Evolutionary conservation across 1,139 yeast species (phyloP).

Genomic region (Debaryomycetaceae sp.): DNA sequence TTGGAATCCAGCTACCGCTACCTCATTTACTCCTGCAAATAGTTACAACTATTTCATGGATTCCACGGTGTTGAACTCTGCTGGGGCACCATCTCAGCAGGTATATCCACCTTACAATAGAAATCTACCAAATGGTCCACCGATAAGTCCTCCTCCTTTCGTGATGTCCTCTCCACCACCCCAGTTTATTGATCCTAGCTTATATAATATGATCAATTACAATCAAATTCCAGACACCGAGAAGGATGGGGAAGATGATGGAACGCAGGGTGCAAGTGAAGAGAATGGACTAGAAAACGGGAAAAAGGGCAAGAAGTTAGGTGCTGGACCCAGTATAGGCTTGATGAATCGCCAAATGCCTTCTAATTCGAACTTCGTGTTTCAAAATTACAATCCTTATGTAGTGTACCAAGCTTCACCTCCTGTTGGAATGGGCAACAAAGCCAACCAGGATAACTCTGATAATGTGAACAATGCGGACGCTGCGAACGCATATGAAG

Average conservation of each 20-base stretch:
- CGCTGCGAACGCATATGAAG: background rate
- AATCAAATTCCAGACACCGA: conserved; percentile 8
- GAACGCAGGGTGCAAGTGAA: conserved; percentile 7
- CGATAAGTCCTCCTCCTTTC: conserved; percentile 41
- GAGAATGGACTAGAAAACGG: background rate
- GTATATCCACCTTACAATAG: conserved; percentile 15
- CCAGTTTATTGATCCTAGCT: conserved; percentile 32
- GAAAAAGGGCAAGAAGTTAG: background rate
- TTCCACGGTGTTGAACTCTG: conserved; percentile 10
- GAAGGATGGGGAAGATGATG: conserved; percentile 8
- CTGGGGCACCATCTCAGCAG: conserved; percentile 15
- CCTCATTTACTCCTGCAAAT: conserved; percentile 50
- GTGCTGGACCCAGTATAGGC: conserved; percentile 36
- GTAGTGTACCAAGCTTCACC: conserved; percentile 36
- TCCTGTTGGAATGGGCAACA: conserved; percentile 12
- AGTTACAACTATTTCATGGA: conserved; percentile 29
- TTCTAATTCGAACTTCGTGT: conserved; percentile 36
- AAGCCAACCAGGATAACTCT: background rate
- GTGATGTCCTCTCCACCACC: conserved; percentile 34
- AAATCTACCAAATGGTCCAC: conserved; percentile 17
- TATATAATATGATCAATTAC: conserved; percentile 30
- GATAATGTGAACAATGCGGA: background rate
- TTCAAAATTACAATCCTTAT: conserved; percentile 51
- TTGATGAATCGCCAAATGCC: conserved; percentile 34
- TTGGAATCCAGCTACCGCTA: conserved; percentile 67